A percentile compares a stretch with the other conserved stretches of the same genome.
These are phyloP conservation scores for Dioscorea zingiberensis DNA, from an alignment of 106 monocot species.

Conservation along the genomic window DNA sequence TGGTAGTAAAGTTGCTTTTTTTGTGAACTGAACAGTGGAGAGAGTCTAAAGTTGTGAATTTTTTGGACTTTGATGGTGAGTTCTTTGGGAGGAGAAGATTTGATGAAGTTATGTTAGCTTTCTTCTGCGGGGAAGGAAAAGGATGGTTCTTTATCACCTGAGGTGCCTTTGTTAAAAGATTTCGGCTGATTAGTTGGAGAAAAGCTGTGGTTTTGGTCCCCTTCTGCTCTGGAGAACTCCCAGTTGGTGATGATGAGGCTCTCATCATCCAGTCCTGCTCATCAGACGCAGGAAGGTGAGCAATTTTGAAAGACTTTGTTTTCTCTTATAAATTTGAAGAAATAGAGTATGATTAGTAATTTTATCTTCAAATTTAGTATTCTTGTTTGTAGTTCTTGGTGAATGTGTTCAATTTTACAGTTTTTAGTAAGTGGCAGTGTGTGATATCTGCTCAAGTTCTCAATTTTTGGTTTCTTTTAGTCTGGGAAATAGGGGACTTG, in stretches of 20 bases:
- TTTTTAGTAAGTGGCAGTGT: not conserved
- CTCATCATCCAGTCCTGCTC: slow-evolving; percentile 9
- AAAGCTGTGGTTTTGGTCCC: not conserved
- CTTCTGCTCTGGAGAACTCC: not conserved
- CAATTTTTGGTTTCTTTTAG: not conserved
- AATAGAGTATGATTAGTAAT: not conserved
- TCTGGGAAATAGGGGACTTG: too few species aligned
- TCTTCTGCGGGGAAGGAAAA: not conserved
- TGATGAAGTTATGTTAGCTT: not conserved
- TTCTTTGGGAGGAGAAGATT: not conserved
- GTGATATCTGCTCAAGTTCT: not conserved
- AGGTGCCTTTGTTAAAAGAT: not conserved
- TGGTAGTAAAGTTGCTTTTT: too few species aligned
- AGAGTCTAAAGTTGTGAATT: too few species aligned
- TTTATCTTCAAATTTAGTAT: not conserved
- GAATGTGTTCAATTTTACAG: too few species aligned
- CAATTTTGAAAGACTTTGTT: not conserved
- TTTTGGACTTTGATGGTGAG: too few species aligned
- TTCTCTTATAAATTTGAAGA: not conserved
- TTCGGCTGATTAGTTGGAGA: not conserved
- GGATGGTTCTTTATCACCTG: not conserved
- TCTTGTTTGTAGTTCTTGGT: not conserved
- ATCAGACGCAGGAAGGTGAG: slow-evolving; percentile 24
- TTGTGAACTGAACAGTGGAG: too few species aligned
- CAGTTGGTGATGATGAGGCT: slow-evolving; percentile 4